phyloP scores from a whole-genome alignment of 208 protist genomes.

The Sergeia podlipaevii region DNA sequence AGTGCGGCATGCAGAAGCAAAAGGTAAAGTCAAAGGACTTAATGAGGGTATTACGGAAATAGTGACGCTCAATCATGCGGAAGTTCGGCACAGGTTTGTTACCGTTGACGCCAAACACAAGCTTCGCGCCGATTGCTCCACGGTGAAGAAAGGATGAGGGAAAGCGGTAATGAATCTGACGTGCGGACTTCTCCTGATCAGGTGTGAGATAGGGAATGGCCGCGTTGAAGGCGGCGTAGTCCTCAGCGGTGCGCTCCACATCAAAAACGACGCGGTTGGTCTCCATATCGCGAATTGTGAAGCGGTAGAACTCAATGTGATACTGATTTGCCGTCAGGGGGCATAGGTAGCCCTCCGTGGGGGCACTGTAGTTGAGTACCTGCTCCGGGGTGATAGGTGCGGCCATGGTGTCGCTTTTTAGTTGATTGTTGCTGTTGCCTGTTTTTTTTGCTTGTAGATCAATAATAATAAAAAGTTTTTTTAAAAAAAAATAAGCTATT shows the following conservation, averaged over 20 bases:
- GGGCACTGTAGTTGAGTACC: constrained; percentile 55
- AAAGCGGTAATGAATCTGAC: constrained; percentile 92
- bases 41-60: constrained; percentile 92
- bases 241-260: constrained; percentile 51
- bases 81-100: constrained; percentile 88
- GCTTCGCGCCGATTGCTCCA: constrained; percentile 78
- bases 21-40: constrained; percentile 96
- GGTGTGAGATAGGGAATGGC: constrained; percentile 22
- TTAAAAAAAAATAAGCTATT: too few species aligned
- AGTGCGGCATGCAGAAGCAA: constrained; percentile 96
- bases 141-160: constrained; percentile 71
- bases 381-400: constrained; percentile 74
- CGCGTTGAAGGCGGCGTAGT: constrained; percentile 22
- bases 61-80: constrained; percentile 97
- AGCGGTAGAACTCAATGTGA: constrained; percentile 93
- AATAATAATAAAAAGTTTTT: background rate
- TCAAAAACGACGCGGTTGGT: constrained; percentile 82
- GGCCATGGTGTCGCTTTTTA: constrained; percentile 7
- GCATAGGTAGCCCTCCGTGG: constrained; percentile 89
- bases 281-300: constrained; percentile 92
- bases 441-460: background rate
- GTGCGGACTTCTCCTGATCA: constrained; percentile 46
- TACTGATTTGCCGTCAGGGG: constrained; percentile 90
- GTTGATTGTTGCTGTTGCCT: constrained; percentile 16
- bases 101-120: constrained; percentile 90